A percentile compares a stretch with the other conserved stretches of the same genome.
These are phyloP conservation scores for Exidia glandulosa DNA, from an alignment of 768 basidiomycete species.

Conservation along the genomic window DNA sequence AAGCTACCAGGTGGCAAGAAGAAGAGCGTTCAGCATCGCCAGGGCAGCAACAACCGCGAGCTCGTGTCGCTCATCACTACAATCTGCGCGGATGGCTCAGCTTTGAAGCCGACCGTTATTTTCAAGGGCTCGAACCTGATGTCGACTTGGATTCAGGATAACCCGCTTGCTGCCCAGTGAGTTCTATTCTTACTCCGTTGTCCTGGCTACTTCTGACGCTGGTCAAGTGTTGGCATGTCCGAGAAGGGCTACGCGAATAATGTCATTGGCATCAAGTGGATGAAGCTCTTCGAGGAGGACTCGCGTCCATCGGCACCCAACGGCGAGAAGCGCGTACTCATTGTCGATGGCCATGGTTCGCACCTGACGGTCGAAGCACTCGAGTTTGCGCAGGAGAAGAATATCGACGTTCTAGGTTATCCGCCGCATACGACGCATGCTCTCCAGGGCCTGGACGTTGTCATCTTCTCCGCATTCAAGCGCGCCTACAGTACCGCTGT, in stretches of 20 bases:
- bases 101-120: constrained; percentile 26
- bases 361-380: constrained; percentile 31
- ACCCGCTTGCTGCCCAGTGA: too few species aligned
- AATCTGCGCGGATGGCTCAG: constrained; percentile 31
- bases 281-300: constrained; percentile 28
- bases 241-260: constrained; percentile 24
- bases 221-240: constrained; percentile 12
- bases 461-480: constrained; percentile 25
- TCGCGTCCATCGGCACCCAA: constrained; percentile 26
- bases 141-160: constrained; percentile 14
- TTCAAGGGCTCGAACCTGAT: constrained; percentile 26
- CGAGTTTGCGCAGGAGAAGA: constrained; percentile 22
- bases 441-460: constrained; percentile 34
- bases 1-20: too few species aligned
- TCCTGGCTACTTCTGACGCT: too few species aligned
- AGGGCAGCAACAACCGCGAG: constrained; percentile 20
- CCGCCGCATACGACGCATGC: constrained; percentile 35
- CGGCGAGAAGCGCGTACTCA: constrained; percentile 20
- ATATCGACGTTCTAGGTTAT: constrained; percentile 33
- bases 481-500: too few species aligned
- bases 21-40: constrained; percentile 18
- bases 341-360: constrained; percentile 36
- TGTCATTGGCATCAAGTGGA: constrained; percentile 19
- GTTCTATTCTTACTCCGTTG: background rate
- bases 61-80: constrained; percentile 28